Base-by-base conservation (phyloP, 1,284 basidiomycete genomes). In the Meripilus lineatus region DNA sequence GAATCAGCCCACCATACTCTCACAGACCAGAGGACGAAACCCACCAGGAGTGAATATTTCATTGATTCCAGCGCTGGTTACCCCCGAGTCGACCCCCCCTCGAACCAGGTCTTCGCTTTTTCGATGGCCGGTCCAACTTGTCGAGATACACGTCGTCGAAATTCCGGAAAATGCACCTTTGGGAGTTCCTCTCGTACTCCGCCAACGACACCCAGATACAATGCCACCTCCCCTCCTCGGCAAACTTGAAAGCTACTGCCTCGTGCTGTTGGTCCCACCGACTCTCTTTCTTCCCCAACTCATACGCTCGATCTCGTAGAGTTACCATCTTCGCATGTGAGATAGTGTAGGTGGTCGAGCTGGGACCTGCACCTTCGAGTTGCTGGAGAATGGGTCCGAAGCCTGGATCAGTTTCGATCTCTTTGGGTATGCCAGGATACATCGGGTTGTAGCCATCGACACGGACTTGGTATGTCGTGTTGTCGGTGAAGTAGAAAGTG, bases 391-490 rank as follows among this genome's bases (percentile, higher is more conserved):
- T 58, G 2, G 61, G 60, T 10, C 64, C 57, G 15, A 77, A 62
- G 23, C 58, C 58, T 15, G 70, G 59, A 55, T 79, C 71, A 68
- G 72, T 77, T 62, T 80, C 79, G 37, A 81, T 68, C 38, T 65
- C 64, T 58, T 79, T 81, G 11, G 79, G 77, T 30, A 81, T 55
- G 39, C 78, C 78, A 32, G 63, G 71, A 53, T 74, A 68, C 13
- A 63, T 50, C 2, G 81, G 79, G 48, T 77, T 65, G 58, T 83
- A 82, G 4, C 78, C 78, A 44, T 81, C 79, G 32, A 83, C 74
- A 14, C 72, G 71, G 38, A 83, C 64, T 58, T 81, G 77, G 54
- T 70, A 77, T n/a, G 65, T 53, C 5, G 71, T 72, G 11, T 69
- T 58, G 55, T 83, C 81, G 32, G 70, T 54, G 52, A 80, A 80